A percentile compares a stretch with the other conserved stretches of the same genome.
Evolutionary conservation across 1,284 basidiomycete species (phyloP).

Genomic region (Cryptococcus sp.): DNA sequence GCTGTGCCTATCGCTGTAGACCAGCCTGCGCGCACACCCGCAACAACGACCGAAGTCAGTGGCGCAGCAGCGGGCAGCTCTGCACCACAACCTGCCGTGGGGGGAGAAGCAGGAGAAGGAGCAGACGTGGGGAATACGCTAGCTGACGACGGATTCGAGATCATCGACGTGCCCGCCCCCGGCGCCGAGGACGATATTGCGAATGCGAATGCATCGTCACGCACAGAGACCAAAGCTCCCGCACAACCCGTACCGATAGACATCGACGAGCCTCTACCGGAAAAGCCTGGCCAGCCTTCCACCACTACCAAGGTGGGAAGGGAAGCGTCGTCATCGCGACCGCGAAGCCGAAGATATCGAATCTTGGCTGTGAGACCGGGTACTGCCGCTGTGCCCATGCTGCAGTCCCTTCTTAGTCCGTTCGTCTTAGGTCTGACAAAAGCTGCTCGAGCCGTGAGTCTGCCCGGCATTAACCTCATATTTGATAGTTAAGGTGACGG

Average conservation of each 20-base stretch:
- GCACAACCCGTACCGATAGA: not conserved
- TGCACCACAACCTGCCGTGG: too few relatives aligned
- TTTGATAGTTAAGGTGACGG: not conserved
- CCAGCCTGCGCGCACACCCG: not conserved
- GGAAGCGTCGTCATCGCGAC: not conserved
- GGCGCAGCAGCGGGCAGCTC: not conserved
- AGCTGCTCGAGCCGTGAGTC: slow-evolving; percentile 38
- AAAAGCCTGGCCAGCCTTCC: not conserved
- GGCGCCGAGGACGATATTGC: not conserved
- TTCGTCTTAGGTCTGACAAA: slow-evolving; percentile 49
- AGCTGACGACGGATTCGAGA: slow-evolving; percentile 38
- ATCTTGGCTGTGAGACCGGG: slow-evolving; percentile 40
- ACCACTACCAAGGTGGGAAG: not conserved
- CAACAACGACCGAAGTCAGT: not conserved
- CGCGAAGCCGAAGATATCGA: slow-evolving; percentile 20
- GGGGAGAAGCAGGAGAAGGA: not conserved
- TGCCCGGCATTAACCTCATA: not conserved
- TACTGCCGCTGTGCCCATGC: slow-evolving; percentile 31
- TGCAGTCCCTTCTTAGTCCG: slow-evolving; percentile 45
- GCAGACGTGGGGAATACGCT: slow-evolving; percentile 4
- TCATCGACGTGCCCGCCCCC: slow-evolving; percentile 24
- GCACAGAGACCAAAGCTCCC: too few relatives aligned
- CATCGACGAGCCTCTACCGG: not conserved
- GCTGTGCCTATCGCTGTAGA: not conserved
- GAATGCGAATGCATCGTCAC: not conserved